A percentile compares a stretch with the other conserved stretches of the same genome.
Conservation (phyloP, 2,329 filamentous ascomycete species). For the Fusarium hainanense region DNA sequence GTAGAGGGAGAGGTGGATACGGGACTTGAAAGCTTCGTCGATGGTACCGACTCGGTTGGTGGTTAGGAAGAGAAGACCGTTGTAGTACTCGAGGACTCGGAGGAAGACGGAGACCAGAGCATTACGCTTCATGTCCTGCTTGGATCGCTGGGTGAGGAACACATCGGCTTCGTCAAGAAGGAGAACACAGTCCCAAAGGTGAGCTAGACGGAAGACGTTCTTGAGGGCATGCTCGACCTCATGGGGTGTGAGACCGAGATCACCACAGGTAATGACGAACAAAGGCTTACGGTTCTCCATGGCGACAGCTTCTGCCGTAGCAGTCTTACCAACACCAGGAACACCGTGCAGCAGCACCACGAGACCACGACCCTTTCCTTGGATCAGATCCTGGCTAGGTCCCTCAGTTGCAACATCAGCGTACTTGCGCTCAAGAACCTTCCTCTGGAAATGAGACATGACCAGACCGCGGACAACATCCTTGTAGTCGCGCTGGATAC, state of each 20-base stretch:
- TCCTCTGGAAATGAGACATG: conserved; percentile 56
- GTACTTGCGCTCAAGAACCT: conserved; percentile 51
- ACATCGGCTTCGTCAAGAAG: conserved; percentile 54
- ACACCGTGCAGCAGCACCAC: conserved; percentile 60
- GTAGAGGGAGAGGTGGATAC: conserved; percentile 59
- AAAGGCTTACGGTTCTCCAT: conserved; percentile 57
- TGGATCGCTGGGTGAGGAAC: conserved; percentile 48
- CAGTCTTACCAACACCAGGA: conserved; percentile 62
- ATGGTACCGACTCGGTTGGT: conserved; percentile 62
- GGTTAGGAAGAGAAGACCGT: conserved; percentile 61
- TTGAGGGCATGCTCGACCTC: conserved; percentile 56
- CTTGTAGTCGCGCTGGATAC: conserved; percentile 56
- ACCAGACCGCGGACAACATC: conserved; percentile 55
- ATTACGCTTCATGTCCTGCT: conserved; percentile 50
- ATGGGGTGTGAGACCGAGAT: conserved; percentile 56
- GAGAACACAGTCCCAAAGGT: conserved; percentile 54
- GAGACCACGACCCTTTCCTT: conserved; percentile 58
- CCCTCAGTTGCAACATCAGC: conserved; percentile 45
- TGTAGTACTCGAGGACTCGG: conserved; percentile 60
- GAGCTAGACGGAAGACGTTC: conserved; percentile 57
- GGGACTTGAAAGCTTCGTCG: conserved; percentile 62
- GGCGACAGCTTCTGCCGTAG: conserved; percentile 58
- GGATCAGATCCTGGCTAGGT: conserved; percentile 55
- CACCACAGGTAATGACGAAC: conserved; percentile 62
- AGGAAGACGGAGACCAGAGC: conserved; percentile 58